These are phyloP conservation scores for Pseudocercospora cruenta DNA, from an alignment of 2,329 filamentous ascomycete species.

Conservation along the genomic window DNA sequence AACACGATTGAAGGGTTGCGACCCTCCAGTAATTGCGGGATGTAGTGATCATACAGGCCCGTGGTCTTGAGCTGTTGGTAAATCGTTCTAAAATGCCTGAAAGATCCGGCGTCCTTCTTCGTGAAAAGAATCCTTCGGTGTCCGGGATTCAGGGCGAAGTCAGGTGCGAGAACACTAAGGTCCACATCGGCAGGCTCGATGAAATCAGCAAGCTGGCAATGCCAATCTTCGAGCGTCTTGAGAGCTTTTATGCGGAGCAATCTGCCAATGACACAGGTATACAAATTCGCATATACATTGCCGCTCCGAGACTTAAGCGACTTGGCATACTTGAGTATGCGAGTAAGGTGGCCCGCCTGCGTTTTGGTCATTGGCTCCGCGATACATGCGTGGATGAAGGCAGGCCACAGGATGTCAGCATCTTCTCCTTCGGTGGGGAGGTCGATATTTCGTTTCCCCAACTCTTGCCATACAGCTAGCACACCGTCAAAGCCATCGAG, in stretches of 20 bases:
- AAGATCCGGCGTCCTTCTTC: background rate
- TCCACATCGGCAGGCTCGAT: constrained; percentile 41
- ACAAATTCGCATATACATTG: constrained; percentile 44
- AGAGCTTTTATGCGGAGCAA: constrained; percentile 37
- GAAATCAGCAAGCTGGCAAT: constrained; percentile 29
- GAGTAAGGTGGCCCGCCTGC: background rate
- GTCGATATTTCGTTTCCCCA: constrained; percentile 41
- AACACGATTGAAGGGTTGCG: constrained; percentile 33
- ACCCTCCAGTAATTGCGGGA: constrained; percentile 39
- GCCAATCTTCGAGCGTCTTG: constrained; percentile 20
- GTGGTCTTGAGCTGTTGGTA: constrained; percentile 43
- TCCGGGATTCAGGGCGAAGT: constrained; percentile 23
- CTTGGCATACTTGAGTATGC: constrained; percentile 13
- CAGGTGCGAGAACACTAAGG: constrained; percentile 26
- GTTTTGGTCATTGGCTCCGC: background rate
- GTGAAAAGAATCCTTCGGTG: background rate
- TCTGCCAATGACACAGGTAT: constrained; percentile 49
- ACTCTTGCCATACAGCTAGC: constrained; percentile 48
- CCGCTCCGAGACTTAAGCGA: constrained; percentile 6
- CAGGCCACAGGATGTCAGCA: constrained; percentile 51
- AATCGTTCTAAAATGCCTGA: constrained; percentile 37
- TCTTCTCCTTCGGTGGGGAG: constrained; percentile 46
- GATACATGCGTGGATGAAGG: constrained; percentile 47
- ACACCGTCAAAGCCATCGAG: constrained; percentile 48
- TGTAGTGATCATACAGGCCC: constrained; percentile 48